A percentile compares a stretch with the other conserved stretches of the same genome.
Evolutionary conservation across 73 alveolate species (phyloP).

Genomic region (Urostyla sp.): DNA sequence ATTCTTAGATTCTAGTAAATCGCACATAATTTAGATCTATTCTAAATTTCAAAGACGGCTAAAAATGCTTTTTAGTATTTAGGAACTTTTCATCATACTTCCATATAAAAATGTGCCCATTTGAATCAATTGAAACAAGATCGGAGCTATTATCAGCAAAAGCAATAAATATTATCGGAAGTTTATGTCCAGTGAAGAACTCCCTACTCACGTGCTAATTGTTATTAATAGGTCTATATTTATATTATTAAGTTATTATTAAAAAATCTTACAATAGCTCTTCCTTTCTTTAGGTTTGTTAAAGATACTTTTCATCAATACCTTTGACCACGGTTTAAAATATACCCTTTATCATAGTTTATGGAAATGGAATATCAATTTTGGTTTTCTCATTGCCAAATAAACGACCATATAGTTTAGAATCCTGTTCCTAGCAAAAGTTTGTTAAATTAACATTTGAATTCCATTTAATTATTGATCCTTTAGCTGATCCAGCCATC

Average conservation of each 20-base stretch:
- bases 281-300: not conserved
- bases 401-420: too few relatives aligned
- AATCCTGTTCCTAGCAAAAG: too few relatives aligned
- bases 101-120: conserved; percentile 47
- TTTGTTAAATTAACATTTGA: conserved; percentile 10
- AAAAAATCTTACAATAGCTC: not conserved
- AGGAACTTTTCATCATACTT: conserved; percentile 32
- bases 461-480: conserved; percentile 15
- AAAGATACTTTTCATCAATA: too few relatives aligned
- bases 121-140: conserved; percentile 38
- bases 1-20: conserved; percentile 3
- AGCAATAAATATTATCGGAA: conserved; percentile 40
- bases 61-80: too few relatives aligned
- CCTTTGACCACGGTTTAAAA: too few relatives aligned
- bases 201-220: conserved; percentile 36
- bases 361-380: too few relatives aligned
- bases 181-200: conserved; percentile 57
- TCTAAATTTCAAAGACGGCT: conserved; percentile 18
- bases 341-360: too few relatives aligned
- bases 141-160: conserved; percentile 38
- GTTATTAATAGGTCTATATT: conserved; percentile 1
- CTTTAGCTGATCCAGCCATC: conserved; percentile 7
- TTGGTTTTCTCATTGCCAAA: too few relatives aligned
- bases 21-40: not conserved
- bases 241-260: not conserved